Base-by-base conservation (phyloP, 2,329 filamentous ascomycete species). In the Dryadomyces quercus-mongolicae region DNA sequence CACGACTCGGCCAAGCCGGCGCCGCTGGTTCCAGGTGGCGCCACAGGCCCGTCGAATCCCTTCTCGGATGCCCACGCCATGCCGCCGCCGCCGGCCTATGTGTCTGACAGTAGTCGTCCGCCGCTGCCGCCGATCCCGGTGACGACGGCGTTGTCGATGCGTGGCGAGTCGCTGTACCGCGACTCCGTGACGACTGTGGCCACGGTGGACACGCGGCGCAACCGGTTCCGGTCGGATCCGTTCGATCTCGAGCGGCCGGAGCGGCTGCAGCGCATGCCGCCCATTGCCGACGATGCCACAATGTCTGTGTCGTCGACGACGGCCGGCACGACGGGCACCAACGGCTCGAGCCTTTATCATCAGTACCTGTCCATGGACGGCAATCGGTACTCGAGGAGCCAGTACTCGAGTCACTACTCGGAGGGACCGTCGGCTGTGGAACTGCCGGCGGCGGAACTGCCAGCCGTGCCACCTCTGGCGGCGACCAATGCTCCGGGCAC, bases 201-300 rank as follows among this genome's bases (percentile, higher is more conserved):
- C 51, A 62, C 56, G 16, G 70, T 74, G 47, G 71, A 70, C 47
- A 71, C 68, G 6, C 56, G 57, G 7, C 58, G 58, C 54, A 76
- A 75, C 61, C 80, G 79, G 61, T 80, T 81, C 63, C 77, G 80
- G 47, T 82, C 80, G 1, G 80, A 84, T 59, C 81, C 80, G 1
- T 84, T 84, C 61, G 81, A 85, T 59, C 70, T 84, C n/a, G 81
- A 84, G 62, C 65, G 71, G 46, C 71, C 76, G 38, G 71, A 78
- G 60, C 66, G 76, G 7, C 67, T 73, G 3, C 61, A 44, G 42
- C 42, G 61, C 47, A 61, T 64, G 36, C 61, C 62, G 16, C 60
- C 61, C 49, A 63, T 40, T 12, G 25, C 15, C 21, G 31, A 20
- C 44, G 50, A 45, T 47, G 47, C 42, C 9, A 53, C 34, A 20